These are phyloP conservation scores for Asterella californica DNA, from an alignment of 225 moss, liverwort and hornwort genomes.

Conservation along the genomic window DNA sequence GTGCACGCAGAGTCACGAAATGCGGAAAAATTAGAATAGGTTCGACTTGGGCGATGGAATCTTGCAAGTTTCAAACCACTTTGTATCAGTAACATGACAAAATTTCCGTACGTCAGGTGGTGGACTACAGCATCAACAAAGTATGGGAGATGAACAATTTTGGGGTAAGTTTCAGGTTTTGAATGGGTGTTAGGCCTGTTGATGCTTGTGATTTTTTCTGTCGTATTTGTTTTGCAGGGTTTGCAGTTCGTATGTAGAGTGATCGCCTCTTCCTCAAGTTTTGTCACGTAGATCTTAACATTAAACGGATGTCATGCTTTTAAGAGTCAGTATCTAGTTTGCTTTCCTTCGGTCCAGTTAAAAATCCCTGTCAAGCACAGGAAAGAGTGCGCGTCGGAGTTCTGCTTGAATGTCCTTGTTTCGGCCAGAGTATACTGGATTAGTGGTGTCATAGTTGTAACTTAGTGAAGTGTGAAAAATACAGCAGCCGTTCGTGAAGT, in stretches of 20 bases:
- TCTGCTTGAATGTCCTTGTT: too few relatives aligned
- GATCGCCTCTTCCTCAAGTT: not conserved
- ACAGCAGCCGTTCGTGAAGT: too few relatives aligned
- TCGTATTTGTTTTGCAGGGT: not conserved
- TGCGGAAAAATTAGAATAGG: too few relatives aligned
- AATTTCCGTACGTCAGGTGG: slow-evolving; percentile 43
- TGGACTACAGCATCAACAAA: slow-evolving; percentile 88
- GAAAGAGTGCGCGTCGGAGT: too few relatives aligned
- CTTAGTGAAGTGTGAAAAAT: too few relatives aligned
- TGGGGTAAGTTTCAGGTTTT: slow-evolving; percentile 50
- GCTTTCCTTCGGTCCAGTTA: not conserved
- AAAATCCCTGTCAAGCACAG: not conserved
- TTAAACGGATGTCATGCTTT: not conserved
- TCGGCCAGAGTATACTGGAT: too few relatives aligned
- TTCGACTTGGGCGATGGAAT: too few relatives aligned
- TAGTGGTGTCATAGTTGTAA: too few relatives aligned
- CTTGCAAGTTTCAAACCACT: not conserved
- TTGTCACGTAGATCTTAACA: not conserved
- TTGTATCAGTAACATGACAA: not conserved
- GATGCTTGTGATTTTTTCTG: not conserved
- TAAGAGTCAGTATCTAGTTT: too few relatives aligned
- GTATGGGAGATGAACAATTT: slow-evolving; percentile 79
- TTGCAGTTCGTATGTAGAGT: not conserved
- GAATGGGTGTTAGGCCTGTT: not conserved
- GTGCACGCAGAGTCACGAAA: not conserved